A percentile compares a stretch with the other conserved stretches of the same genome.
Conservation (phyloP, 2,329 filamentous ascomycete genomes). For the Botrytis galanthina region DNA sequence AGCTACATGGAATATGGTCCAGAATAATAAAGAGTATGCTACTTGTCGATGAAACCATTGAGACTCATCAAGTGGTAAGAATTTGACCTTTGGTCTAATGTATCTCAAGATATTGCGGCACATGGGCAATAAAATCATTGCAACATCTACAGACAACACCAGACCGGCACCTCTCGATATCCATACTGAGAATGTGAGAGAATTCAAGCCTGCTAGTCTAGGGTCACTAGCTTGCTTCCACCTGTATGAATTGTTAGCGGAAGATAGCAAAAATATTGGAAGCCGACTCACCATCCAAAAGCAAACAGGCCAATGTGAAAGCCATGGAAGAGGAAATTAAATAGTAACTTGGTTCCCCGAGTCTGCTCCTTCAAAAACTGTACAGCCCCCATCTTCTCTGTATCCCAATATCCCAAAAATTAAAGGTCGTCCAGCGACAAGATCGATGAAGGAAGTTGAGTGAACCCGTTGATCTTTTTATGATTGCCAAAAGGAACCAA, state of each 20-base stretch:
- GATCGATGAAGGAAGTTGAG: conserved; percentile 21
- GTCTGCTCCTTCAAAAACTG: conserved; percentile 59
- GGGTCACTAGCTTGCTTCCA: conserved; percentile 69
- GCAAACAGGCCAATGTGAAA: conserved; percentile 78
- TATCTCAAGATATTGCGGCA: conserved; percentile 86
- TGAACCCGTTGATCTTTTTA: not conserved
- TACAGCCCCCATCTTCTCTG: conserved; percentile 32
- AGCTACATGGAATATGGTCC: conserved; percentile 71
- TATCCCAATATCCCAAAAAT: conserved; percentile 33
- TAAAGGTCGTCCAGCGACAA: conserved; percentile 58
- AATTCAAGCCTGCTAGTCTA: conserved; percentile 75
- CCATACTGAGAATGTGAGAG: conserved; percentile 86
- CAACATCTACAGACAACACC: conserved; percentile 77
- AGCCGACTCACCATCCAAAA: conserved; percentile 70
- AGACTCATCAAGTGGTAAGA: conserved; percentile 91
- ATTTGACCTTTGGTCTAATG: conserved; percentile 81
- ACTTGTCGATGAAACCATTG: conserved; percentile 96
- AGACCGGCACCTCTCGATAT: conserved; percentile 91
- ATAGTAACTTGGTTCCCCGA: conserved; percentile 67
- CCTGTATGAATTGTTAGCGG: conserved; percentile 50
- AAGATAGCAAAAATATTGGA: not conserved
- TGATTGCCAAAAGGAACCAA: not conserved
- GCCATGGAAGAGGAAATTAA: conserved; percentile 78
- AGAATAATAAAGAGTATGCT: conserved; percentile 84
- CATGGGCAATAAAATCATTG: conserved; percentile 89